Percentiles rank a stretch among this genome's conserved stretches.
Evolutionary conservation across 2,329 filamentous ascomycete genomes (phyloP).

Genomic region (Alternaria angustiovoidea): DNA sequence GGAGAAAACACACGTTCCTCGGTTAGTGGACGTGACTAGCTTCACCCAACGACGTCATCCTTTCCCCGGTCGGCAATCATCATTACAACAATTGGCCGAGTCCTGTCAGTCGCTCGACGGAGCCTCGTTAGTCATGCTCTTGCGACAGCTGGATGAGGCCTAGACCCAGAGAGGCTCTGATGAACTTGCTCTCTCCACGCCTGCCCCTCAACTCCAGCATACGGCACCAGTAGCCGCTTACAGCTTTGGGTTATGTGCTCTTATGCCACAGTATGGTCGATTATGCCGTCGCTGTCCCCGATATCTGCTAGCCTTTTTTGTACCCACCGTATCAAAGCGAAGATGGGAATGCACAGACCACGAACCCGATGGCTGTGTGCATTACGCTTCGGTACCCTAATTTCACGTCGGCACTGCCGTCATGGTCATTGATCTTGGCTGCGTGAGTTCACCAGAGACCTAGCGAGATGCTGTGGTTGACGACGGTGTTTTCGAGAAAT

Average conservation of each 20-base stretch:
- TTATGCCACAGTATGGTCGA: background rate
- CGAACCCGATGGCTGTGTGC: background rate
- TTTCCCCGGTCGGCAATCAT: constrained; percentile 13
- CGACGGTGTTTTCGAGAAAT: background rate
- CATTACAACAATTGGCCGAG: constrained; percentile 19
- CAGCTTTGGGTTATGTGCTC: background rate
- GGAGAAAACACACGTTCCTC: constrained; percentile 20
- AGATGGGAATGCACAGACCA: background rate
- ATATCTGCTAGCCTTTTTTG: background rate
- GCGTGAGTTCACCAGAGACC: background rate
- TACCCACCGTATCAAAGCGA: background rate
- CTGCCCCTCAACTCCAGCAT: background rate
- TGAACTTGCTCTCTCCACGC: background rate
- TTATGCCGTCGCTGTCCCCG: background rate
- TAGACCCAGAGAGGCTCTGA: constrained; percentile 5
- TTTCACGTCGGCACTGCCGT: background rate
- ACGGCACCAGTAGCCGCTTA: background rate
- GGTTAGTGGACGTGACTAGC: constrained; percentile 16
- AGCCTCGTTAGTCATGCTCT: constrained; percentile 13
- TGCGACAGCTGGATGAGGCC: background rate
- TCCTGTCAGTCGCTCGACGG: background rate
- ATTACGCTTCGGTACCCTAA: background rate
- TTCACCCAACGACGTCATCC: constrained; percentile 14
- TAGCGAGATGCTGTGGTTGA: background rate
- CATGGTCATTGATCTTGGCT: background rate